Percentiles rank a stretch among this genome's conserved stretches.
Evolutionary conservation across 176 grass and related monocot genomes (phyloP).

Genomic region (Eremochloa ophiuroides): DNA sequence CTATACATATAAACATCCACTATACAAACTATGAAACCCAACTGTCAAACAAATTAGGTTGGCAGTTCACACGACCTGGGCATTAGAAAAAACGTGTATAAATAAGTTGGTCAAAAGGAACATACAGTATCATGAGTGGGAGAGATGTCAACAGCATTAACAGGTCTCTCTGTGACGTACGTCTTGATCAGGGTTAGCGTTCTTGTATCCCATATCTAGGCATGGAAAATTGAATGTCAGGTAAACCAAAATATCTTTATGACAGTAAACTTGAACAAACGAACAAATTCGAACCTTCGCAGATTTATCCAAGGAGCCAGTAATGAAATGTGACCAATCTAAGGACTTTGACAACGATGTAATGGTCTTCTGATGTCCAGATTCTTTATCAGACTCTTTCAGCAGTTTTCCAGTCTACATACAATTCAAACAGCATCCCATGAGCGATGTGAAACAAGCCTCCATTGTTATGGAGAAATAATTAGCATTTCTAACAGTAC

Average conservation of each 20-base stretch:
- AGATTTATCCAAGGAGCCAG: constrained; percentile 35
- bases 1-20: not conserved
- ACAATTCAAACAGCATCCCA: not conserved
- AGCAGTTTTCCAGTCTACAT: constrained; percentile 68
- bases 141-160: constrained; percentile 89
- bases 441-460: not conserved
- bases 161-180: constrained; percentile 68
- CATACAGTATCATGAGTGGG: constrained; percentile 83
- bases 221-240: not conserved
- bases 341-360: constrained; percentile 61
- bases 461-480: not conserved
- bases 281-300: constrained; percentile 60
- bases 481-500: not conserved
- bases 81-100: not conserved
- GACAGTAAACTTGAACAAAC: not conserved
- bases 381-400: constrained; percentile 74
- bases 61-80: no score
- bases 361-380: constrained; percentile 68
- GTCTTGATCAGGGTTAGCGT: constrained; percentile 77
- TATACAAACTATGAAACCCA: not conserved
- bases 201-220: constrained; percentile 79
- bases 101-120: not conserved
- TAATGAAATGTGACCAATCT: constrained; percentile 31
- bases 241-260: not conserved
- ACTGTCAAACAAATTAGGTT: no score